Evolutionary conservation across 2,329 filamentous ascomycete species (phyloP).

Genomic region (Botrytis galanthina): DNA sequence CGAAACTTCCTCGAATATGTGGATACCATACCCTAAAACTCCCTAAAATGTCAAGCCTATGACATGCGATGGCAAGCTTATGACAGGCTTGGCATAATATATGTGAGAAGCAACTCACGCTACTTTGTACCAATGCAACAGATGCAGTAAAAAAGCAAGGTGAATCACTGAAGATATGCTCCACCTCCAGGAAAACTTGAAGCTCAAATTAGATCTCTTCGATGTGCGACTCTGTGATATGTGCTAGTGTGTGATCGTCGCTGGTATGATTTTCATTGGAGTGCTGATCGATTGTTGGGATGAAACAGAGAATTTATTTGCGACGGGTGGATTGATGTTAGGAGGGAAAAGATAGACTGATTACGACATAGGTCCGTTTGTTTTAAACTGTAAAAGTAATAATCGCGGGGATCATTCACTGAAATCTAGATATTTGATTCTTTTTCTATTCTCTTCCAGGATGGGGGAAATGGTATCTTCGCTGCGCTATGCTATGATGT

Average conservation of each 20-base stretch:
- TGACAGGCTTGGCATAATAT: background rate
- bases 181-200: background rate
- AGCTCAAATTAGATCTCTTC: background rate
- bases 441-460: background rate
- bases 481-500: background rate
- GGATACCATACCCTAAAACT: background rate
- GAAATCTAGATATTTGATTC: background rate
- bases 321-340: background rate
- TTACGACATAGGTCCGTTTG: background rate
- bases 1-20: constrained; percentile 8
- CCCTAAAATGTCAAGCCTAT: background rate
- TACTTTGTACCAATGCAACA: background rate
- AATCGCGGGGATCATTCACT: no score
- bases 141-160: background rate
- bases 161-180: background rate
- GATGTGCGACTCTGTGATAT: background rate
- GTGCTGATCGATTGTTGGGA: background rate
- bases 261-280: background rate
- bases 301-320: background rate
- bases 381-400: background rate
- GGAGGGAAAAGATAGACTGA: background rate
- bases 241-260: background rate
- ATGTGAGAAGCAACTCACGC: background rate
- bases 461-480: background rate
- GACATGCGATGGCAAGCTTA: background rate